phyloP scores from a whole-genome alignment of 1,139 yeast species.

The Saccharomycopsis hybrid region DNA sequence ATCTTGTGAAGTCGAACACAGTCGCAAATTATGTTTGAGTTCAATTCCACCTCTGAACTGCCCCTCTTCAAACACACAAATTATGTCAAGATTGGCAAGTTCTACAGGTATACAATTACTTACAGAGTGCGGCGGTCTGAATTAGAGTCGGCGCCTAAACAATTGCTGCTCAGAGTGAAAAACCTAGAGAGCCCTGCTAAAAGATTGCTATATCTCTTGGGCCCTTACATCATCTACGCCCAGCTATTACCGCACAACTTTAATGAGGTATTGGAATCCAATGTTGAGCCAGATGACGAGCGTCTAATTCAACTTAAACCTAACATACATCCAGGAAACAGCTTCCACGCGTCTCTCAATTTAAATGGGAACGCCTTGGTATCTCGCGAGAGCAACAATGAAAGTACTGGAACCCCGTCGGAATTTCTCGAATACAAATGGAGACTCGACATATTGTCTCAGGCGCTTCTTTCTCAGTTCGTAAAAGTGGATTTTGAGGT shows the following conservation, averaged over 20 bases:
- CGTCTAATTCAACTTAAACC: constrained; percentile 13
- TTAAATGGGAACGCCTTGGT: constrained; percentile 14
- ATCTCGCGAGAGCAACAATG: not conserved
- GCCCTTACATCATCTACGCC: constrained; percentile 16
- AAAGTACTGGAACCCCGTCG: not conserved
- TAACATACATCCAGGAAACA: constrained; percentile 14
- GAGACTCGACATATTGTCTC: constrained; percentile 18
- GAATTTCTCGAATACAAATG: constrained; percentile 11
- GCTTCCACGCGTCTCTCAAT: constrained; percentile 9
- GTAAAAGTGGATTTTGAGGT: constrained; percentile 6
- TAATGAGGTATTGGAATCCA: constrained; percentile 8
- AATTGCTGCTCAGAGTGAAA: constrained; percentile 8
- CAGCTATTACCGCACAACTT: constrained; percentile 18
- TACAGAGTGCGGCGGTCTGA: not conserved
- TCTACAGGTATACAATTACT: constrained; percentile 9
- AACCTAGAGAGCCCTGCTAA: constrained; percentile 14
- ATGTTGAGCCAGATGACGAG: constrained; percentile 16
- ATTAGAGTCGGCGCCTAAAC: not conserved
- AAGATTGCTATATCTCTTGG: constrained; percentile 15
- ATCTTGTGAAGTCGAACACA: no score
- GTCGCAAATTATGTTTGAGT: no score
- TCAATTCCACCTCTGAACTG: no score
- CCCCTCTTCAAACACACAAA: not conserved
- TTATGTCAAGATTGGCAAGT: constrained; percentile 10
- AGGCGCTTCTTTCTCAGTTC: constrained; percentile 12